Percentiles rank a stretch among this genome's conserved stretches.
Conservation (phyloP, 225 moss, liverwort and hornwort genomes). For the Straminergon stramineum region DNA sequence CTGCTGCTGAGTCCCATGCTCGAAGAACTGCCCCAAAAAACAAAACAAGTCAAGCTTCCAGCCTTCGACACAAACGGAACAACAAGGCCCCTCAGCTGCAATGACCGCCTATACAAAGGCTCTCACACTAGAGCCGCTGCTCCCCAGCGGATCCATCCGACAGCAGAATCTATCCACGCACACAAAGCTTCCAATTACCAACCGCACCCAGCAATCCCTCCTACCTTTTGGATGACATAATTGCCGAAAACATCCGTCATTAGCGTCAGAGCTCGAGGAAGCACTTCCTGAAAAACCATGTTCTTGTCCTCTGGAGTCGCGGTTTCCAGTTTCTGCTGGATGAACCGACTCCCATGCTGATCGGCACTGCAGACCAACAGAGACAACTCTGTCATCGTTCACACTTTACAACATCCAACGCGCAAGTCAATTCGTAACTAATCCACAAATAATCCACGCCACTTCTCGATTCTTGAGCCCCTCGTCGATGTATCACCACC, state of each 20-base stretch:
- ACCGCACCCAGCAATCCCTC: neutral
- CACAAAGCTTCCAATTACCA: neutral
- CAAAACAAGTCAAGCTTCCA: neutral
- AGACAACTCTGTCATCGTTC: neutral
- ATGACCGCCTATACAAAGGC: neutral
- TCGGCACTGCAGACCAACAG: conserved; percentile 59
- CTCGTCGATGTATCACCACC: neutral
- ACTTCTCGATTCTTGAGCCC: neutral
- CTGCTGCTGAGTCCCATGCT: conserved; percentile 83
- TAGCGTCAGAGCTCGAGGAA: conserved; percentile 78
- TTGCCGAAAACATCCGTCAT: conserved; percentile 98
- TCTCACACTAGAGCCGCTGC: neutral
- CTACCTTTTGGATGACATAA: conserved; percentile 95
- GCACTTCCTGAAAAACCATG: conserved; percentile 91
- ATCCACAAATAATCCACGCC: too few relatives aligned
- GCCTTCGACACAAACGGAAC: neutral
- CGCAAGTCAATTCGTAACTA: neutral
- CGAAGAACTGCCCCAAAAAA: conserved; percentile 65
- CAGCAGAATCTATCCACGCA: neutral
- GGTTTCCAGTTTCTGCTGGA: conserved; percentile 87
- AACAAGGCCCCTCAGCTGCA: neutral
- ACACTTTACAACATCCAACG: neutral
- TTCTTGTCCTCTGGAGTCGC: conserved; percentile 83
- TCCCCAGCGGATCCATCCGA: neutral
- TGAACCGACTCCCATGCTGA: conserved; percentile 94